These are phyloP conservation scores for Tagetes patula DNA, from an alignment of 129 eudicot species.

Conservation along the genomic window DNA sequence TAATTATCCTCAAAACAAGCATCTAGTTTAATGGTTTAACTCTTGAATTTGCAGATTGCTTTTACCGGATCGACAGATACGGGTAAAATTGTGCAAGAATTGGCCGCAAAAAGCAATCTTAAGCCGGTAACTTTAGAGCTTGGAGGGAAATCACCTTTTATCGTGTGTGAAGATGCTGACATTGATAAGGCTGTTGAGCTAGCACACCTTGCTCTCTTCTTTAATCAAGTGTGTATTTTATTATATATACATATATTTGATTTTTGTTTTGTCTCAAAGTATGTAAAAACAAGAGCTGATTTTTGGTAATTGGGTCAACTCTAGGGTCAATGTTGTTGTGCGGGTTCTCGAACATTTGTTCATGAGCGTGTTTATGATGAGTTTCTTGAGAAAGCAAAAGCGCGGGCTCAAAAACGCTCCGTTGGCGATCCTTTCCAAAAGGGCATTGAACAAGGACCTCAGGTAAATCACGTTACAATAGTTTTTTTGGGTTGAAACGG, in stretches of 20 bases:
- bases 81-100: slow-evolving; percentile 51
- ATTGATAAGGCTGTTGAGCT: slow-evolving; percentile 67
- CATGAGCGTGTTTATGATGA: slow-evolving; percentile 82
- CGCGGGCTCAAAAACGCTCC: slow-evolving; percentile 67
- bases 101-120: slow-evolving; percentile 66
- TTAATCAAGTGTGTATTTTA: slow-evolving; percentile 57
- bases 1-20: background rate
- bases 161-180: slow-evolving; percentile 81
- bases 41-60: slow-evolving; percentile 46
- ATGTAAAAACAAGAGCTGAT: background rate
- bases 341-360: slow-evolving; percentile 85
- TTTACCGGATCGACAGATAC: slow-evolving; percentile 65
- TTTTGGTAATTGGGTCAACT: background rate
- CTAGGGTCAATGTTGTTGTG: slow-evolving; percentile 92
- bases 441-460: slow-evolving; percentile 90
- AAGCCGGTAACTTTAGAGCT: slow-evolving; percentile 62
- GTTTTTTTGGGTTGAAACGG: background rate
- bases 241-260: background rate
- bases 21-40: background rate
- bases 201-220: slow-evolving; percentile 86
- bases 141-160: slow-evolving; percentile 94
- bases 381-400: slow-evolving; percentile 75
- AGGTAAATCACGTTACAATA: slow-evolving; percentile 45
- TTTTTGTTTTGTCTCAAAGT: background rate
- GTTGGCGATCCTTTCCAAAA: slow-evolving; percentile 91